Percentiles rank a stretch among this genome's conserved stretches.
These are phyloP conservation scores for Colletotrichum lupini DNA, from an alignment of 2,329 filamentous ascomycete genomes.

Conservation along the genomic window DNA sequence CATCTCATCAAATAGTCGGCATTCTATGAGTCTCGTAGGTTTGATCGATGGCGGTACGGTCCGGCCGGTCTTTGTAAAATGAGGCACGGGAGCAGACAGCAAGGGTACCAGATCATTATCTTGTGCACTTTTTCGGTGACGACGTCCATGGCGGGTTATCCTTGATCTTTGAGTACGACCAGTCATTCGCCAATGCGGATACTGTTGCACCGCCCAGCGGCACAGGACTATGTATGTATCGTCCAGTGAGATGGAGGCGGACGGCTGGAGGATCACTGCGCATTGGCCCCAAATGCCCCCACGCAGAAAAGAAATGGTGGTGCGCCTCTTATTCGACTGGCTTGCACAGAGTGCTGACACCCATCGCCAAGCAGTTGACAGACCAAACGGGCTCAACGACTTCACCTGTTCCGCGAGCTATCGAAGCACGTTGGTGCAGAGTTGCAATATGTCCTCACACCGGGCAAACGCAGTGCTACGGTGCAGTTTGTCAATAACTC, in stretches of 20 bases:
- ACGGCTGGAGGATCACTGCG: not conserved
- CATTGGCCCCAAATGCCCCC: not conserved
- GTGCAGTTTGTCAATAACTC: not conserved
- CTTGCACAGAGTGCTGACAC: conserved; percentile 23
- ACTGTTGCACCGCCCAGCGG: conserved; percentile 20
- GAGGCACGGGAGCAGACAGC: not conserved
- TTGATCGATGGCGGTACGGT: not conserved
- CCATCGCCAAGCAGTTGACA: conserved; percentile 23
- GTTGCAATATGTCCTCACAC: not conserved
- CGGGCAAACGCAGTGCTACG: not conserved
- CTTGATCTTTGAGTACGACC: not conserved
- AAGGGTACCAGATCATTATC: not conserved
- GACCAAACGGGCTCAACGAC: conserved; percentile 7
- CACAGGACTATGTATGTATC: not conserved
- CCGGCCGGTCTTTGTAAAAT: not conserved
- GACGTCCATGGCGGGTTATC: not conserved
- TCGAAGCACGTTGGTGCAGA: conserved; percentile 18
- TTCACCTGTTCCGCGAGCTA: not conserved
- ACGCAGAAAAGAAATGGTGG: not conserved
- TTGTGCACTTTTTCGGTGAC: not conserved
- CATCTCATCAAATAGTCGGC: not conserved
- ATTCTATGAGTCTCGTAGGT: not conserved
- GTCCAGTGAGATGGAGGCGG: conserved; percentile 7
- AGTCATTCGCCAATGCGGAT: not conserved
- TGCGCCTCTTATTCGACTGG: not conserved